These are phyloP conservation scores for Pseudozyma tsukubaensis DNA, from an alignment of 1,284 basidiomycete genomes.

Conservation along the genomic window DNA sequence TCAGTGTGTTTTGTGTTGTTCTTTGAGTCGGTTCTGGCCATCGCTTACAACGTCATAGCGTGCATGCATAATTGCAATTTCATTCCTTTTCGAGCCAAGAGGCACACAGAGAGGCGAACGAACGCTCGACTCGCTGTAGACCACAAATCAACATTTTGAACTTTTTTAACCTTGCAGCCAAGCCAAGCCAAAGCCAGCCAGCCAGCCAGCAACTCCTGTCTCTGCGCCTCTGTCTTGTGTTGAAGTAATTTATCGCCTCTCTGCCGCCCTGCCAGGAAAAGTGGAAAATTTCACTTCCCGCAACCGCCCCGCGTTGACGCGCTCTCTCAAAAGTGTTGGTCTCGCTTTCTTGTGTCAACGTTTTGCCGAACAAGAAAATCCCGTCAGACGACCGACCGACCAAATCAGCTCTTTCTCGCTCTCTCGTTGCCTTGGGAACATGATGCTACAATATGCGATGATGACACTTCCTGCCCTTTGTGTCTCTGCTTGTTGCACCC, in stretches of 20 bases:
- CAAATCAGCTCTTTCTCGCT: neutral
- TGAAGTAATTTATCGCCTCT: neutral
- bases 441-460: too few relatives aligned
- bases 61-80: constrained; percentile 5
- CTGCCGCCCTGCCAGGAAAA: neutral
- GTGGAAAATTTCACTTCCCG: neutral
- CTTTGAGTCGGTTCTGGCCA: too few relatives aligned
- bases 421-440: neutral
- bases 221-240: neutral
- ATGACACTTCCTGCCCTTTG: too few relatives aligned
- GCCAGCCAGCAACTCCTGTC: neutral
- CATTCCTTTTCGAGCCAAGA: neutral
- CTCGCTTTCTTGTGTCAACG: neutral
- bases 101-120: neutral
- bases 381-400: too few relatives aligned
- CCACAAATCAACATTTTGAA: constrained; percentile 9
- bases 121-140: constrained; percentile 2
- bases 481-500: too few relatives aligned
- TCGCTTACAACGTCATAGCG: constrained; percentile 11
- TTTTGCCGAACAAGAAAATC: constrained; percentile 2
- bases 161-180: constrained; percentile 1
- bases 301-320: constrained; percentile 15
- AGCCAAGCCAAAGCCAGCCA: neutral
- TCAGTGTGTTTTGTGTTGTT: constrained; percentile 13
- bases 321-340: constrained; percentile 13